Percentiles rank a stretch among this genome's conserved stretches.
These are phyloP conservation scores for Globisporangium paroecandrum DNA, from an alignment of 352 stramenopile genomes.

Conservation along the genomic window DNA sequence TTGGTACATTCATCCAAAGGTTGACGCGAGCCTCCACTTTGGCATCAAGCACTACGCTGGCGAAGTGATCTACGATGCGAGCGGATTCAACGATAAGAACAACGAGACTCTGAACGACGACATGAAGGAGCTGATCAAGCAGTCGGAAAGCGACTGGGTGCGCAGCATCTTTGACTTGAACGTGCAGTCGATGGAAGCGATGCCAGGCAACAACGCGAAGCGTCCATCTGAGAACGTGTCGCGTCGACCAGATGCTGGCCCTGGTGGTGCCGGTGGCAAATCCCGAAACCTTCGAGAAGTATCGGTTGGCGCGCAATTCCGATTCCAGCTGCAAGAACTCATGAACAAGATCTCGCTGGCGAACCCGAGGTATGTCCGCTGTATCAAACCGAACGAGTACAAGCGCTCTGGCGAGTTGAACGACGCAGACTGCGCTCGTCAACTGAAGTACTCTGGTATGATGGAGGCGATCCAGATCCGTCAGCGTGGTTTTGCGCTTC, in stretches of 20 bases:
- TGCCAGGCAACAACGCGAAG: constrained; percentile 67
- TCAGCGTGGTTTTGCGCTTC: constrained; percentile 82
- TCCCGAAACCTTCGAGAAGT: constrained; percentile 83
- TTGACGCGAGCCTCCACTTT: constrained; percentile 87
- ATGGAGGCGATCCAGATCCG: constrained; percentile 91
- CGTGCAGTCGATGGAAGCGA: constrained; percentile 82
- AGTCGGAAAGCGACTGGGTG: constrained; percentile 81
- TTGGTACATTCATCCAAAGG: constrained; percentile 89
- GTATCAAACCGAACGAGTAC: constrained; percentile 87
- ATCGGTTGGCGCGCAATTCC: constrained; percentile 86
- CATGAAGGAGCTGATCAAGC: constrained; percentile 90
- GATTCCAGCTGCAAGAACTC: constrained; percentile 85
- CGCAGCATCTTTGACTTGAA: constrained; percentile 83
- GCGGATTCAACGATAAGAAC: constrained; percentile 98
- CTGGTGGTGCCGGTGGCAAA: constrained; percentile 45
- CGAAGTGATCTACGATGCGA: constrained; percentile 96
- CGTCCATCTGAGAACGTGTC: constrained; percentile 62
- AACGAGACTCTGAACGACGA: constrained; percentile 96
- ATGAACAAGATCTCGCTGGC: constrained; percentile 89
- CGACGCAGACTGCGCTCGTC: constrained; percentile 76
- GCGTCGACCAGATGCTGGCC: constrained; percentile 43
- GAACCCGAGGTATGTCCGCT: constrained; percentile 87
- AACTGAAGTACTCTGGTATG: constrained; percentile 91
- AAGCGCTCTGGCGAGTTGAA: constrained; percentile 79
- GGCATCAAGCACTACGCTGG: constrained; percentile 90